Evolutionary conservation across 768 basidiomycete genomes (phyloP), one percentile per base, ranked within the genome.

Genomic region (Panaeolus papilionaceus): DNA sequence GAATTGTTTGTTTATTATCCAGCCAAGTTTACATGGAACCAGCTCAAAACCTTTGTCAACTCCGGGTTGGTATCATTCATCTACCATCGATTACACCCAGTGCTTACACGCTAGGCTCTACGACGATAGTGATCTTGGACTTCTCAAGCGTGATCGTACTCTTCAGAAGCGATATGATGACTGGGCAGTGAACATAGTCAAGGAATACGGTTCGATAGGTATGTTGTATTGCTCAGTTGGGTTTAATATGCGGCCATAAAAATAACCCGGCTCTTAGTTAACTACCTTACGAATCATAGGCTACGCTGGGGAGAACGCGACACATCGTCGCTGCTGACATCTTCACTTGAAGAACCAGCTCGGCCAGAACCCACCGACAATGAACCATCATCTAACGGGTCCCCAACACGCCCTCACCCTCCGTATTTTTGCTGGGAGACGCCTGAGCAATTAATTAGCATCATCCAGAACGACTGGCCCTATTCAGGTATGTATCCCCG

Each of bases 381-480:
- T 26, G 44, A 79, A 18, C 71, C 77, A 10, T 73, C 83, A 16
- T 80, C 77, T 33, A 65, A 71, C 6, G 73, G 79, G 64, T 75
- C 78, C 28, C 28, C 26, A 58, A 14, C 28, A 33, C 54, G 14
- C 26, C 33, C 8, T 5, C 1, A 28, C 2, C 88, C 87, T 7
- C 78, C 71, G 12, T 92, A 92, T 76, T 95, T 95, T 77, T 88
- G 82, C 38, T 85, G 85, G 12, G 82, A 89, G 69, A 88, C 88
- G 9, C 86, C 90, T 0, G 71, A 82, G 12, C 79, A 87, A 40
- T 79, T 87, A 64, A 79, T 93, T 70, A 91, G 88, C 72, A 88
- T 94, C 68, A 91, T 91, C 58, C 88, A 82, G 72, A 94, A 95
- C 73, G 93, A 94, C 74, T 96, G 94, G 94, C 94, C 94, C 0